A percentile compares a stretch with the other conserved stretches of the same genome.
Evolutionary conservation across 805 yeast genomes (phyloP).

Genomic region (Candida multigemmis): DNA sequence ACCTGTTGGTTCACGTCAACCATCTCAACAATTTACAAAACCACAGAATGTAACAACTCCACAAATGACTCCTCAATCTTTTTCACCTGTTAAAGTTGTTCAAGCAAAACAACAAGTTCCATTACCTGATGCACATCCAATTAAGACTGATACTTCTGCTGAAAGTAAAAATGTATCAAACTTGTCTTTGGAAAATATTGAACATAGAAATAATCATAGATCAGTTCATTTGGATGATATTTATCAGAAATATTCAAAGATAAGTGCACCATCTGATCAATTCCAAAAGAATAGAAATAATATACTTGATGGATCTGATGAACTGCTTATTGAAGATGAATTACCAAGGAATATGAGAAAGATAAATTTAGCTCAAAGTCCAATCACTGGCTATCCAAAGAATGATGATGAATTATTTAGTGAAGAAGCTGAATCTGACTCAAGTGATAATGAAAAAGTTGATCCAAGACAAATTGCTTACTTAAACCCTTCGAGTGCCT

Average conservation of each 20-base stretch:
- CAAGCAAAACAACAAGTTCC: not conserved
- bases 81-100: slow-evolving; percentile 1
- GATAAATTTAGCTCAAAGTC: slow-evolving; percentile 15
- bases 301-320: slow-evolving; percentile 26
- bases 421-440: slow-evolving; percentile 13
- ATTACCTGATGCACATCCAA: not conserved
- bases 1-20: slow-evolving; percentile 4
- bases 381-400: slow-evolving; percentile 29
- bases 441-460: slow-evolving; percentile 7
- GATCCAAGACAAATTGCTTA: slow-evolving; percentile 13
- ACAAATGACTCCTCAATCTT: slow-evolving; percentile 1
- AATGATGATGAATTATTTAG: slow-evolving; percentile 28
- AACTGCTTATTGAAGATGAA: slow-evolving; percentile 23
- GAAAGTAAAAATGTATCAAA: slow-evolving; percentile 3
- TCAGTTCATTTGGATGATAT: slow-evolving; percentile 34
- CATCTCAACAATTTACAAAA: not conserved
- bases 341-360: slow-evolving; percentile 22
- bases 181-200: slow-evolving; percentile 5
- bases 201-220: slow-evolving; percentile 19
- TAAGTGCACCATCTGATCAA: slow-evolving; percentile 31
- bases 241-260: slow-evolving; percentile 31
- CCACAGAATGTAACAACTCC: not conserved
- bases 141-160: not conserved
- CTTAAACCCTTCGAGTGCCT: not conserved
- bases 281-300: slow-evolving; percentile 25